These are phyloP conservation scores for Pholiota adiposa DNA, from an alignment of 1,284 basidiomycete genomes.

Conservation along the genomic window DNA sequence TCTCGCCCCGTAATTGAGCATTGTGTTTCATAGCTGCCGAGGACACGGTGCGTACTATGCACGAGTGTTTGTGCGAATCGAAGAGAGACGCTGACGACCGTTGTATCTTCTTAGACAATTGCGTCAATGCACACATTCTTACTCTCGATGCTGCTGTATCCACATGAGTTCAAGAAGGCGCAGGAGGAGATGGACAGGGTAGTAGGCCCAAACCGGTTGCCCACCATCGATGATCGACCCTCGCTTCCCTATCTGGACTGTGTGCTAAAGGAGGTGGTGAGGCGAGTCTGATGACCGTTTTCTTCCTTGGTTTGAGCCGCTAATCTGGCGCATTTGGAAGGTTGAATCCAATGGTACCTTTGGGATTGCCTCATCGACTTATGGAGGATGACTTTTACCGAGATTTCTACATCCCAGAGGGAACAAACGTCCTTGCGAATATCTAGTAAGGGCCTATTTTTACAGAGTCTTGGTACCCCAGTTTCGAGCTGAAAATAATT, in stretches of 20 bases:
- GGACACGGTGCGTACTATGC: slow-evolving; percentile 40
- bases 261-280: slow-evolving; percentile 51
- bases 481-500: not conserved
- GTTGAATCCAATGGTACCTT: slow-evolving; percentile 46
- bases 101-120: slow-evolving; percentile 41
- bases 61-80: not conserved
- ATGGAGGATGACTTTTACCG: slow-evolving; percentile 54
- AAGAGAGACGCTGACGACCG: slow-evolving; percentile 2
- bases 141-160: slow-evolving; percentile 54
- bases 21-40: slow-evolving; percentile 41
- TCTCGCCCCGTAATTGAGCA: slow-evolving; percentile 16
- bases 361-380: slow-evolving; percentile 53
- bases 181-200: slow-evolving; percentile 59
- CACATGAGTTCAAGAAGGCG: slow-evolving; percentile 51
- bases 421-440: slow-evolving; percentile 51
- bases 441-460: slow-evolving; percentile 41
- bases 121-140: slow-evolving; percentile 49
- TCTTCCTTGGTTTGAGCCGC: slow-evolving; percentile 6
- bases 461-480: not conserved
- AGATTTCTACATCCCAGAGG: slow-evolving; percentile 50
- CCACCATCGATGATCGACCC: slow-evolving; percentile 50
- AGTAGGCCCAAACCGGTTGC: slow-evolving; percentile 48
- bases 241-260: slow-evolving; percentile 58
- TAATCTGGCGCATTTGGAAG: slow-evolving; percentile 29
- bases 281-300: slow-evolving; percentile 33